Evolutionary conservation across 495 filamentous ascomycete species (phyloP).

Genomic region (Penicillium subrubescens): DNA sequence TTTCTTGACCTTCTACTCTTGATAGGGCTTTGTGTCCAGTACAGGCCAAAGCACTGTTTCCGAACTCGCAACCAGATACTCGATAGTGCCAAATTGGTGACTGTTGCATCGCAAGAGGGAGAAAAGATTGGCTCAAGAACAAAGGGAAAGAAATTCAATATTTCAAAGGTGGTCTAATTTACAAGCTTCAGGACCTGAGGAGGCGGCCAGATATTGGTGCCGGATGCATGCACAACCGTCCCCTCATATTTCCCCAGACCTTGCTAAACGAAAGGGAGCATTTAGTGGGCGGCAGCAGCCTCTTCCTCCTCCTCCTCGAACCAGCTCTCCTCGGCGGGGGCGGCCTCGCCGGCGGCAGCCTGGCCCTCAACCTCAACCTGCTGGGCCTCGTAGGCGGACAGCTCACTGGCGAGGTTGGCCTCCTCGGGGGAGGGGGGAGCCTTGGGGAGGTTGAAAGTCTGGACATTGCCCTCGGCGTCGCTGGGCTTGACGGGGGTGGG

Average conservation of each 20-base stretch:
- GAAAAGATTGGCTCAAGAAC: constrained; percentile 14
- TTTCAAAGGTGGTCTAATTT: constrained; percentile 50
- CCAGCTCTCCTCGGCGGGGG: constrained; percentile 67
- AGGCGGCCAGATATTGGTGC: constrained; percentile 30
- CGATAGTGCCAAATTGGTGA: not conserved
- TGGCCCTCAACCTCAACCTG: constrained; percentile 94
- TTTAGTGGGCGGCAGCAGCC: constrained; percentile 52
- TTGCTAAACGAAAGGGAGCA: constrained; percentile 29
- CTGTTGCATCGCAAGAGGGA: not conserved
- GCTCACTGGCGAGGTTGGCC: constrained; percentile 80
- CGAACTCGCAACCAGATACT: not conserved
- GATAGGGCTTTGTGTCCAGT: not conserved
- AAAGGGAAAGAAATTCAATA: constrained; percentile 35
- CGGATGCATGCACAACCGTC: constrained; percentile 27
- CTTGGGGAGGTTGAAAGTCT: constrained; percentile 79
- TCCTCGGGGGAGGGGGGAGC: constrained; percentile 88
- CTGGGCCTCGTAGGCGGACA: constrained; percentile 91
- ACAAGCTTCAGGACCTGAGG: constrained; percentile 45
- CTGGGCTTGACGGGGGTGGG: constrained; percentile 75
- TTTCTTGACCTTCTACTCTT: not conserved
- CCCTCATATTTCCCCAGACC: constrained; percentile 38
- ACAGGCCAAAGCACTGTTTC: not conserved
- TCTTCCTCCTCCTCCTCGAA: constrained; percentile 67
- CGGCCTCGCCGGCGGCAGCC: constrained; percentile 55
- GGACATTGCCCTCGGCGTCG: constrained; percentile 88